A percentile compares a stretch with the other conserved stretches of the same genome.
Evolutionary conservation across 371 early-diverging fungal genomes (phyloP).

Genomic region (Mycotypha africana): DNA sequence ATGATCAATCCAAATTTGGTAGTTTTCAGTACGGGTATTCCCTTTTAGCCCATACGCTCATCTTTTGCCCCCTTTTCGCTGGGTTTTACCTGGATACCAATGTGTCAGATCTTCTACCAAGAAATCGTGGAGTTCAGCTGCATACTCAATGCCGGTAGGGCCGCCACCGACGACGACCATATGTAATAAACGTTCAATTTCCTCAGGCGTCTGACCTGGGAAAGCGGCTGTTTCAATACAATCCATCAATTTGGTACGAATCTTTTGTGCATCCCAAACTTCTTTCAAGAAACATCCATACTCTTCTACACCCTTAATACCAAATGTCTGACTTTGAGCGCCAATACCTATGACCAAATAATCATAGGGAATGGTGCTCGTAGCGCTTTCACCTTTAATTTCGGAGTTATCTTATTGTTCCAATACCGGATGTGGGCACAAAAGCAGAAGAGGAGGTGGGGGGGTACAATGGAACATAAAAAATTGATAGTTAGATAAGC

Average conservation of each 20-base stretch:
- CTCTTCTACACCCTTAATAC: slow-evolving; percentile 83
- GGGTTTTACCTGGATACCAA: slow-evolving; percentile 45
- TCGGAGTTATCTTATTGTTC: slow-evolving; percentile 55
- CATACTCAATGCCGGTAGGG: slow-evolving; percentile 94
- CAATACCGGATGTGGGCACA: not conserved
- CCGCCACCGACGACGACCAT: slow-evolving; percentile 98
- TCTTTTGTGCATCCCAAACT: slow-evolving; percentile 86
- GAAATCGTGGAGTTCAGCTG: slow-evolving; percentile 93
- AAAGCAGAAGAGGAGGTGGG: slow-evolving; percentile 6
- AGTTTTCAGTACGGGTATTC: no score
- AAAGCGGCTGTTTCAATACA: slow-evolving; percentile 88
- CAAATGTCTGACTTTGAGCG: slow-evolving; percentile 86
- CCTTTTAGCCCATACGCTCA: no score
- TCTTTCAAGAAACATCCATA: slow-evolving; percentile 86
- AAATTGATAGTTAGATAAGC: no score
- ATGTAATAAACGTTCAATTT: slow-evolving; percentile 80
- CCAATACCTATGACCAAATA: slow-evolving; percentile 88
- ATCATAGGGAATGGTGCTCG: slow-evolving; percentile 73
- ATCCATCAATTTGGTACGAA: slow-evolving; percentile 82
- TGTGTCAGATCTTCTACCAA: slow-evolving; percentile 73
- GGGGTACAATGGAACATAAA: no score
- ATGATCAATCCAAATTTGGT: no score
- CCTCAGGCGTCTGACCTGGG: slow-evolving; percentile 70
- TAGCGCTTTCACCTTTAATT: slow-evolving; percentile 55
- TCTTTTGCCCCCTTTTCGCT: no score